Evolutionary conservation across 1,284 basidiomycete genomes (phyloP).

Genomic region (Sporisorium scitamineum): DNA sequence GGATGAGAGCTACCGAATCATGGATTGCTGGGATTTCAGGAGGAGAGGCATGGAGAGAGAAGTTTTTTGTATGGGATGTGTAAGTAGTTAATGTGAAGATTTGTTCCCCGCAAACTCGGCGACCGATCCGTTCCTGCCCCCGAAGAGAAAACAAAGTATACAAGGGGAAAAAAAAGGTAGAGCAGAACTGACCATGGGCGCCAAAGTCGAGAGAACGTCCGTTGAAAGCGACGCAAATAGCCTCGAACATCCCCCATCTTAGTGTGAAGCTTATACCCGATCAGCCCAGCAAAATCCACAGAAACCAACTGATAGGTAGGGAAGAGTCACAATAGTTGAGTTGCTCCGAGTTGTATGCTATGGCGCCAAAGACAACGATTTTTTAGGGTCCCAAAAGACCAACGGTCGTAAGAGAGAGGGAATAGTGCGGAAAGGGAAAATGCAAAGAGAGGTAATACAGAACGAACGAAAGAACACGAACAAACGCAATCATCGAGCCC

Average conservation of each 20-base stretch:
- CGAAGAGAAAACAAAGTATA: slow-evolving; percentile 1
- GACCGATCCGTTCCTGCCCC: not conserved
- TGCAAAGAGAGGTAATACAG: slow-evolving; percentile 27
- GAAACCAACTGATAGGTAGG: slow-evolving; percentile 20
- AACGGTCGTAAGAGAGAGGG: slow-evolving; percentile 13
- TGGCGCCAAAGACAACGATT: slow-evolving; percentile 22
- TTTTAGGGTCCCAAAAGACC: slow-evolving; percentile 12
- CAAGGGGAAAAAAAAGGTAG: slow-evolving; percentile 1
- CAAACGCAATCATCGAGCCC: slow-evolving; percentile 8
- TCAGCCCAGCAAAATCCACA: slow-evolving; percentile 39
- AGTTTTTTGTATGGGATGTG: not conserved
- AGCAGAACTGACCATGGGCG: not conserved
- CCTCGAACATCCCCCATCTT: not conserved
- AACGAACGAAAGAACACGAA: slow-evolving; percentile 16
- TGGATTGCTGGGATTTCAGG: not conserved
- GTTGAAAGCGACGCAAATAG: slow-evolving; percentile 13
- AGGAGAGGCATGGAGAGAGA: too few species aligned
- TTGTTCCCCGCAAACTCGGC: not conserved
- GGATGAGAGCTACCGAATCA: not conserved
- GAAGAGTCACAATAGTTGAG: not conserved
- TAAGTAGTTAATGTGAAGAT: not conserved
- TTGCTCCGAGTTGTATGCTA: not conserved
- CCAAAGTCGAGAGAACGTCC: not conserved
- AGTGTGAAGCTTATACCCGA: not conserved
- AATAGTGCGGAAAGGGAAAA: slow-evolving; percentile 26